phyloP scores from a whole-genome alignment of 2,329 filamentous ascomycete species.

The Xylariaceae sp. region DNA sequence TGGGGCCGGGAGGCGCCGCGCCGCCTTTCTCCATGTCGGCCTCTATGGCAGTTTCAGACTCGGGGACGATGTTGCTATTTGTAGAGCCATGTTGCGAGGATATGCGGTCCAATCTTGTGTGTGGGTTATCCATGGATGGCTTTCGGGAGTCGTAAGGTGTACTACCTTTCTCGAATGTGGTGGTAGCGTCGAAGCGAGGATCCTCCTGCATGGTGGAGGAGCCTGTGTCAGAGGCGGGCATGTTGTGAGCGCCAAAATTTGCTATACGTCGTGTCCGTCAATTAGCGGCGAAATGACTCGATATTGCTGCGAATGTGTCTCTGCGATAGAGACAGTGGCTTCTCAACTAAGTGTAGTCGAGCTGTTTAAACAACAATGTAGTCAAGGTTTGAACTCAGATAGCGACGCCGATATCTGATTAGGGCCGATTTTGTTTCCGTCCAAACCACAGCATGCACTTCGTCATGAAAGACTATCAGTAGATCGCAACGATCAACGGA shows the following conservation, averaged over 20 bases:
- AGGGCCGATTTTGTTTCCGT: too few species aligned
- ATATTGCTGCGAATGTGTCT: too few species aligned
- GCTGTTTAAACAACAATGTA: too few species aligned
- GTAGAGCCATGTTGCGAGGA: conserved; percentile 18
- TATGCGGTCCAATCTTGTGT: conserved; percentile 20
- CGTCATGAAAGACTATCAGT: too few species aligned
- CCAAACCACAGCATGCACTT: too few species aligned
- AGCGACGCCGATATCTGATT: too few species aligned
- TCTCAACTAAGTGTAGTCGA: too few species aligned
- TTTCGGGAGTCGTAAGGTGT: conserved; percentile 9
- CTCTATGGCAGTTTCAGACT: conserved; percentile 16
- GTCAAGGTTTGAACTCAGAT: too few species aligned
- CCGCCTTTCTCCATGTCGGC: conserved; percentile 27
- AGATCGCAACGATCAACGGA: too few species aligned
- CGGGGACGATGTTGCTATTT: conserved; percentile 14
- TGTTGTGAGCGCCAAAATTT: neutral
- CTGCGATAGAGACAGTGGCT: too few species aligned
- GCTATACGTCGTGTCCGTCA: too few species aligned
- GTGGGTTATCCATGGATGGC: conserved; percentile 18
- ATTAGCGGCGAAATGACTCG: too few species aligned
- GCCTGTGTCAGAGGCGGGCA: conserved; percentile 14
- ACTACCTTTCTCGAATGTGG: conserved; percentile 9
- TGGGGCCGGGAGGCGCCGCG: conserved; percentile 1
- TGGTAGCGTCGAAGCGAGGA: conserved; percentile 10
- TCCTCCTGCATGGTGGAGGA: conserved; percentile 16